phyloP scores from a whole-genome alignment of 179 eudicot species.

The Drosera spatulata region DNA sequence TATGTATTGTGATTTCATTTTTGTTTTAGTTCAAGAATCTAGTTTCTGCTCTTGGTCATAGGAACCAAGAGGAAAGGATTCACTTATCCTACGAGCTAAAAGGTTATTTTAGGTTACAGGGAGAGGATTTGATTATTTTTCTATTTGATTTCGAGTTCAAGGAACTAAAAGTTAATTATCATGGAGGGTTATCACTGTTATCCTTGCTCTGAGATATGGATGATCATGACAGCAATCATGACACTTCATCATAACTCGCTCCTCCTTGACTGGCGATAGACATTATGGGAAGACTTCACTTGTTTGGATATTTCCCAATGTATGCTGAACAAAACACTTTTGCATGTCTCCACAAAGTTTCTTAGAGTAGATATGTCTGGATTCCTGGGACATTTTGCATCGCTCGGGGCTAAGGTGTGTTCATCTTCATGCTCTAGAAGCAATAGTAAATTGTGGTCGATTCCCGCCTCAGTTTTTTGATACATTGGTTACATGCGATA shows the following conservation, averaged over 20 bases:
- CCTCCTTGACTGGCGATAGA: conserved; percentile 55
- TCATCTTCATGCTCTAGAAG: conserved; percentile 3
- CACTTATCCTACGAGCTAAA: not conserved
- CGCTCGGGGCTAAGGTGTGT: conserved; percentile 64
- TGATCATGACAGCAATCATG: no score
- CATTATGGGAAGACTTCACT: conserved; percentile 90
- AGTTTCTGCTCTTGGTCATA: not conserved
- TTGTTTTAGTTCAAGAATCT: not conserved
- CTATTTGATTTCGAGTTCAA: not conserved
- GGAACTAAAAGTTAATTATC: no score
- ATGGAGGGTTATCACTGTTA: no score
- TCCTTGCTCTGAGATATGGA: no score
- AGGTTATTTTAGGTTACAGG: not conserved
- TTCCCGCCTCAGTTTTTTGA: no score
- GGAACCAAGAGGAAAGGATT: not conserved
- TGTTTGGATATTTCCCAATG: conserved; percentile 90
- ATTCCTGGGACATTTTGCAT: conserved; percentile 41
- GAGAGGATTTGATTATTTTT: not conserved
- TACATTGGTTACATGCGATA: conserved; percentile 8
- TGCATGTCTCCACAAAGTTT: conserved; percentile 55
- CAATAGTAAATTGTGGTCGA: not conserved
- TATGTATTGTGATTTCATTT: not conserved
- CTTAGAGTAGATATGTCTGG: conserved; percentile 41
- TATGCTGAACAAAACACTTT: conserved; percentile 76
- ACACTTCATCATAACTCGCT: not conserved